Evolutionary conservation across 108 stramenopile species (phyloP).

Genomic region (Pseudonitzschia multiseries): DNA sequence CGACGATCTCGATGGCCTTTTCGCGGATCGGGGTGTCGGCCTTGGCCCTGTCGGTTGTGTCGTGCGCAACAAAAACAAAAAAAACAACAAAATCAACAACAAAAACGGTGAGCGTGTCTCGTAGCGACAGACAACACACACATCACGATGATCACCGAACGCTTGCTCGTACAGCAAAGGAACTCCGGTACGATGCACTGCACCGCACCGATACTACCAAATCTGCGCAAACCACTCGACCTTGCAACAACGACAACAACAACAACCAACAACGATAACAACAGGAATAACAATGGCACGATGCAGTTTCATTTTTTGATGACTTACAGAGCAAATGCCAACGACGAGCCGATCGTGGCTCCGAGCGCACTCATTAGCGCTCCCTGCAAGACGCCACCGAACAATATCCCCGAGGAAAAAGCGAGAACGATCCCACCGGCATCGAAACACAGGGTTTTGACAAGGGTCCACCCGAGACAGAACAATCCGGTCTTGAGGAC

Average conservation of each 20-base stretch:
- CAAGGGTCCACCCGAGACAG: slow-evolving; percentile 70
- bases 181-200: too few relatives aligned
- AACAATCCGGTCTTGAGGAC: slow-evolving; percentile 51
- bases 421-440: slow-evolving; percentile 82
- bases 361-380: slow-evolving; percentile 73
- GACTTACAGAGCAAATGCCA: slow-evolving; percentile 64
- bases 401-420: slow-evolving; percentile 81
- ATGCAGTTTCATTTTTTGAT: too few relatives aligned
- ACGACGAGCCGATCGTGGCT: slow-evolving; percentile 83
- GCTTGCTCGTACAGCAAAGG: too few relatives aligned
- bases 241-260: too few relatives aligned
- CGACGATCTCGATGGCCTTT: slow-evolving; percentile 75
- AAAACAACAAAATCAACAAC: background rate
- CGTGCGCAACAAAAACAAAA: background rate
- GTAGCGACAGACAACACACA: background rate
- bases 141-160: too few relatives aligned
- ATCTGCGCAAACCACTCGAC: too few relatives aligned
- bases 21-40: slow-evolving; percentile 70
- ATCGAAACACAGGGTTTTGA: slow-evolving; percentile 85
- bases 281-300: background rate
- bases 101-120: background rate
- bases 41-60: slow-evolving; percentile 62
- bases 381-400: slow-evolving; percentile 90
- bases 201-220: too few relatives aligned
- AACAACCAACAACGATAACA: too few relatives aligned